phyloP scores from a whole-genome alignment of 2,329 filamentous ascomycete species.

The Colletotrichum agaves region DNA sequence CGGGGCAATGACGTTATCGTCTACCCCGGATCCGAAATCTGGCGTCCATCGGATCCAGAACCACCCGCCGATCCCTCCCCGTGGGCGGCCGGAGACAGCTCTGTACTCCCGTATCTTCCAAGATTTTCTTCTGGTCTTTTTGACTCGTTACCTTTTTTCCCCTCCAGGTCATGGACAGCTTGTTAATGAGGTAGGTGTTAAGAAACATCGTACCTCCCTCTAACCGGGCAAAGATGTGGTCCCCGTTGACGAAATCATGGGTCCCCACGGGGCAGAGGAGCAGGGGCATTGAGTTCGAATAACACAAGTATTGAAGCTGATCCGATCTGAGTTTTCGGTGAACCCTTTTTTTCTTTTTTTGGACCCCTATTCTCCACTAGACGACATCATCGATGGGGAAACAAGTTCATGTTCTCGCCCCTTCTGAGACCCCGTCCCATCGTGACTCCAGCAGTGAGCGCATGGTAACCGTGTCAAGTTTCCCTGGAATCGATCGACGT shows the following conservation, averaged over 20 bases:
- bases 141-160: constrained; percentile 18
- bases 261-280: constrained; percentile 2
- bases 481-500: background rate
- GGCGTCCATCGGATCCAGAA: constrained; percentile 15
- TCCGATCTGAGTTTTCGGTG: constrained; percentile 23
- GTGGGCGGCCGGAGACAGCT: background rate
- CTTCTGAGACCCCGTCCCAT: background rate
- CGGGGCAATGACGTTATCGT: constrained; percentile 32
- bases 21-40: constrained; percentile 34
- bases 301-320: background rate
- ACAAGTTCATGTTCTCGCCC: background rate
- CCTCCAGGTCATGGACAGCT: background rate
- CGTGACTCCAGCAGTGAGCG: background rate
- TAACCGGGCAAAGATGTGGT: background rate
- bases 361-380: constrained; percentile 33
- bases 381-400: constrained; percentile 26
- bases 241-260: constrained; percentile 32
- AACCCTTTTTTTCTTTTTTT: constrained; percentile 9
- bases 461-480: background rate
- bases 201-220: background rate
- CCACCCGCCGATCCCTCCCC: constrained; percentile 20
- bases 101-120: background rate
- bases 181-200: background rate
- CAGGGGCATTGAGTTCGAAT: constrained; percentile 10
- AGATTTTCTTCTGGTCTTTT: background rate